phyloP scores from a whole-genome alignment of 768 basidiomycete genomes.

The Plicaturopsis crispa region DNA sequence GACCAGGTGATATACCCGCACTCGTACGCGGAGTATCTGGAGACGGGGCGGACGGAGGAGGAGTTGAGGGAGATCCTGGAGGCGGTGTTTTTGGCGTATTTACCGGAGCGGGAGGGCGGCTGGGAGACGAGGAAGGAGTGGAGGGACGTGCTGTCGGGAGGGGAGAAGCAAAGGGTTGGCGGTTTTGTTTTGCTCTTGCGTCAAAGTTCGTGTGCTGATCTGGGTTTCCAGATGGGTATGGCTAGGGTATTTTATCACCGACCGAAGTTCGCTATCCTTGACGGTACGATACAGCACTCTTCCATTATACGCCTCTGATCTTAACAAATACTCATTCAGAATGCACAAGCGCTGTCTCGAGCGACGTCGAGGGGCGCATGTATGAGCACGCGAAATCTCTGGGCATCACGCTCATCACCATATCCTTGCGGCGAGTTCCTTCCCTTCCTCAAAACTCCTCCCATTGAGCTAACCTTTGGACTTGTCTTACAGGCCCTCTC shows the following conservation, averaged over 20 bases:
- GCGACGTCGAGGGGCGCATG: slow-evolving; percentile 94
- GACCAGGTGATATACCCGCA: slow-evolving; percentile 96
- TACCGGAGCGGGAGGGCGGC: slow-evolving; percentile 84
- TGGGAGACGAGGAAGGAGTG: slow-evolving; percentile 90
- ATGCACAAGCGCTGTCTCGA: slow-evolving; percentile 92
- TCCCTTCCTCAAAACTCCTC: background rate
- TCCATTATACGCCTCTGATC: too few species aligned
- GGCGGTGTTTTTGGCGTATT: slow-evolving; percentile 76
- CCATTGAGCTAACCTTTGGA: background rate
- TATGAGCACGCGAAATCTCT: slow-evolving; percentile 87
- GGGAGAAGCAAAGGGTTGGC: slow-evolving; percentile 87
- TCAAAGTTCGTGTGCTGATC: slow-evolving; percentile 6
- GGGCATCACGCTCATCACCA: slow-evolving; percentile 89
- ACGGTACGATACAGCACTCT: slow-evolving; percentile 47
- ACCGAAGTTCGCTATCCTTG: slow-evolving; percentile 78
- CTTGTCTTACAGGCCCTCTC: slow-evolving; percentile 49
- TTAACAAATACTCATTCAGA: slow-evolving; percentile 40
- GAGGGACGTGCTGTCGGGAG: slow-evolving; percentile 92
- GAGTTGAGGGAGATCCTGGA: slow-evolving; percentile 75
- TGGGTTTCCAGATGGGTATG: slow-evolving; percentile 63
- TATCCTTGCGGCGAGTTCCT: slow-evolving; percentile 65
- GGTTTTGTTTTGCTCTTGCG: slow-evolving; percentile 2
- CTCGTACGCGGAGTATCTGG: slow-evolving; percentile 65
- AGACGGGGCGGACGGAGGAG: slow-evolving; percentile 49
- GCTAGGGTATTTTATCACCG: slow-evolving; percentile 88